Percentiles rank a stretch among this genome's conserved stretches.
phyloP scores from a whole-genome alignment of 345 rosid genomes.

The Psidium friedrichsthalianum region DNA sequence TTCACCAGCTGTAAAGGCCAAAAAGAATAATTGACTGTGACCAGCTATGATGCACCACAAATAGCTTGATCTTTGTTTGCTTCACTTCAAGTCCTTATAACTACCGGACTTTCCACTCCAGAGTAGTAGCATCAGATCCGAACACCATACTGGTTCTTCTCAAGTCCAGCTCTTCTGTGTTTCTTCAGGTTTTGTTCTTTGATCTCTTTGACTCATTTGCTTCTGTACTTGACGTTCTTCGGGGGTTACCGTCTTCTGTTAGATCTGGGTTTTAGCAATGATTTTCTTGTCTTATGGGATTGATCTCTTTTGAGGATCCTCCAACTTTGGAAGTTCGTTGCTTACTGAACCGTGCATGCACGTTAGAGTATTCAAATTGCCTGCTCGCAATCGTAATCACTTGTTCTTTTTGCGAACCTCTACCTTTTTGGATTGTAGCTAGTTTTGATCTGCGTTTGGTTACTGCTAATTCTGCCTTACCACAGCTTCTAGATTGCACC shows the following conservation, averaged over 20 bases:
- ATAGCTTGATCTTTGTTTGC: background rate
- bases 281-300: background rate
- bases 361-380: background rate
- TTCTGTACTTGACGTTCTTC: background rate
- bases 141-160: background rate
- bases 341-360: background rate
- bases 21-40: too few relatives aligned
- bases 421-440: too few relatives aligned
- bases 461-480: background rate
- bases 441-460: too few relatives aligned
- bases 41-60: background rate
- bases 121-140: too few relatives aligned
- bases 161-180: background rate
- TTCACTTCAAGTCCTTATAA: too few relatives aligned
- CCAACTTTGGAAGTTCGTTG: too few relatives aligned
- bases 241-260: background rate
- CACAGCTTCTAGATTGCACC: background rate
- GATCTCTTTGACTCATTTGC: background rate
- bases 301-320: background rate
- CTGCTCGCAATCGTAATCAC: background rate
- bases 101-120: too few relatives aligned
- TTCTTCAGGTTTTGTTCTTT: background rate
- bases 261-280: background rate
- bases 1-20: too few relatives aligned
- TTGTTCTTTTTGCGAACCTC: too few relatives aligned